Percentiles rank a stretch among this genome's conserved stretches.
phyloP scores from a whole-genome alignment of 1,284 basidiomycete genomes.

The Pseudozyma sp. region DNA sequence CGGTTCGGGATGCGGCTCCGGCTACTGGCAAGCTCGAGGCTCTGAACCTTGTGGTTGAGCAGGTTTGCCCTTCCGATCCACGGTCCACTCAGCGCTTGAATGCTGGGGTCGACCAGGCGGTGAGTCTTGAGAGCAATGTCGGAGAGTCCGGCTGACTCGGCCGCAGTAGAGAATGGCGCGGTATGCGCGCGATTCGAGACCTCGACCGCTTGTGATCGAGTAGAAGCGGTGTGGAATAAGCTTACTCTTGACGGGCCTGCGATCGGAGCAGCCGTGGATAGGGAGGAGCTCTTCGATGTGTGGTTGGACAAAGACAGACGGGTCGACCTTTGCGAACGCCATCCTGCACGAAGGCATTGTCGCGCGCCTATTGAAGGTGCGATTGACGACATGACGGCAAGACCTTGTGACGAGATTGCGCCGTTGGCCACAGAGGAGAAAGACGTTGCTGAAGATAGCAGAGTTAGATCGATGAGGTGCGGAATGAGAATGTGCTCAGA shows the following conservation, averaged over 20 bases:
- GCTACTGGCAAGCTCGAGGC: background rate
- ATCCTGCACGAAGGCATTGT: slow-evolving; percentile 16
- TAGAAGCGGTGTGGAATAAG: slow-evolving; percentile 2
- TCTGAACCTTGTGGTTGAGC: slow-evolving; percentile 16
- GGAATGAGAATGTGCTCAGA: background rate
- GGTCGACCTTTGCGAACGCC: slow-evolving; percentile 6
- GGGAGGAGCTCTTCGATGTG: slow-evolving; percentile 1
- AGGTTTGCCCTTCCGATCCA: slow-evolving; percentile 21
- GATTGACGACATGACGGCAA: slow-evolving; percentile 15
- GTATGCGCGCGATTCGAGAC: background rate
- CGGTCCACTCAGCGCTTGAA: slow-evolving; percentile 9
- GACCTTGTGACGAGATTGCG: no score
- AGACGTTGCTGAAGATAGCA: background rate
- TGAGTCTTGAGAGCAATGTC: slow-evolving; percentile 17
- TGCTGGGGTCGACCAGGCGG: slow-evolving; percentile 15
- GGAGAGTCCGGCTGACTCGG: background rate
- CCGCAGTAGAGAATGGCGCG: background rate
- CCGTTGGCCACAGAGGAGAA: background rate
- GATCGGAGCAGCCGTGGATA: background rate
- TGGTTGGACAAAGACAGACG: background rate
- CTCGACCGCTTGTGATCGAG: slow-evolving; percentile 20
- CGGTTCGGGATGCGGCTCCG: slow-evolving; percentile 6
- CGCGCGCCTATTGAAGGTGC: slow-evolving; percentile 20
- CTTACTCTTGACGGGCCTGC: background rate
- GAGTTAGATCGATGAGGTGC: no score